phyloP scores from a whole-genome alignment of 2,329 filamentous ascomycete genomes.

The Zymoseptoria tritici region DNA sequence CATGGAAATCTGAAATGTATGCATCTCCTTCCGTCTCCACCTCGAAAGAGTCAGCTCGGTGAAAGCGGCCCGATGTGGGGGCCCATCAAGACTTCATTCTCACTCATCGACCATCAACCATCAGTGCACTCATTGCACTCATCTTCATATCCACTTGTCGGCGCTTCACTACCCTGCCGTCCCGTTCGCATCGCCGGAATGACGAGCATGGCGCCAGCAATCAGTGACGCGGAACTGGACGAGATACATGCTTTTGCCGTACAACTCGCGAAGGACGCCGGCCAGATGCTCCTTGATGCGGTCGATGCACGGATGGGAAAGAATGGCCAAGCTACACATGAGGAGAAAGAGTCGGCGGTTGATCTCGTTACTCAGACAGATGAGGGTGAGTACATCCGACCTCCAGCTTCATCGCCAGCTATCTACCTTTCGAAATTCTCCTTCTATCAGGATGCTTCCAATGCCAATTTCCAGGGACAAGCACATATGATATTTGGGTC shows the following conservation, averaged over 20 bases:
- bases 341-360: constrained; percentile 67
- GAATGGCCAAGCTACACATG: constrained; percentile 33
- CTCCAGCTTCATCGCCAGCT: neutral
- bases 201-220: neutral
- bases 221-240: constrained; percentile 36
- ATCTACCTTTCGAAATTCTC: neutral
- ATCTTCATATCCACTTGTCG: neutral
- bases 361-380: constrained; percentile 74
- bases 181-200: neutral
- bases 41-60: neutral
- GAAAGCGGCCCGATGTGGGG: neutral
- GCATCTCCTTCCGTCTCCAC: neutral
- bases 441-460: neutral
- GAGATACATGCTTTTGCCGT: constrained; percentile 65
- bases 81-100: neutral
- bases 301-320: constrained; percentile 50
- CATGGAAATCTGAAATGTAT: neutral
- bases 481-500: neutral
- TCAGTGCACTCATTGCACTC: too few relatives aligned
- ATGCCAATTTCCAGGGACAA: neutral
- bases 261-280: constrained; percentile 62
- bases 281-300: constrained; percentile 57
- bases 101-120: neutral
- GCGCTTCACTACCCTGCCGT: neutral
- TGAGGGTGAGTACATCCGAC: constrained; percentile 45